Percentiles rank a stretch among this genome's conserved stretches.
These are phyloP conservation scores for Clathrus columnatus DNA, from an alignment of 768 basidiomycete species.

Conservation along the genomic window DNA sequence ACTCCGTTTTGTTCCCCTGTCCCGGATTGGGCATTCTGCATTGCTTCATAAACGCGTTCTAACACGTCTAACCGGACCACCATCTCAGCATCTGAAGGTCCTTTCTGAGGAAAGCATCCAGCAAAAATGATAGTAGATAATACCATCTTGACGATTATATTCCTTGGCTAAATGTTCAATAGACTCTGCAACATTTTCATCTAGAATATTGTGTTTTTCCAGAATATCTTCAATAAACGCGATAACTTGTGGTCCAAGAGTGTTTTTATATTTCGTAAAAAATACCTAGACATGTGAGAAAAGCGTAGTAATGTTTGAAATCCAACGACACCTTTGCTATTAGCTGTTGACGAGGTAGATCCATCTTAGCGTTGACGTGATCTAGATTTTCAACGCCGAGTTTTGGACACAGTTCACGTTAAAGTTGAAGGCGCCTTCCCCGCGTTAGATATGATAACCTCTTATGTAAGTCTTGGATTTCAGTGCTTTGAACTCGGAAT, in stretches of 20 bases:
- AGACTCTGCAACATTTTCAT: conserved; percentile 61
- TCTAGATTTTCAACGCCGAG: too few relatives aligned
- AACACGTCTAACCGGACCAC: conserved; percentile 66
- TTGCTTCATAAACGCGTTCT: conserved; percentile 61
- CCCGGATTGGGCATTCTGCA: conserved; percentile 57
- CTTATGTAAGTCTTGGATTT: too few relatives aligned
- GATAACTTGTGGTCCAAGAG: conserved; percentile 71
- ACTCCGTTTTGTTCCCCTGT: conserved; percentile 41
- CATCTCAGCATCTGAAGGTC: conserved; percentile 60
- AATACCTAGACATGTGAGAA: conserved; percentile 42
- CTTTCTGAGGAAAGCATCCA: background rate
- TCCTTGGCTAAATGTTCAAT: conserved; percentile 77
- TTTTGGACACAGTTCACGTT: conserved; percentile 10
- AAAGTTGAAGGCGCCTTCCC: too few relatives aligned
- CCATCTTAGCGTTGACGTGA: too few relatives aligned
- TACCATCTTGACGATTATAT: conserved; percentile 86
- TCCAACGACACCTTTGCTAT: conserved; percentile 35
- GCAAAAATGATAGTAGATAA: conserved; percentile 10
- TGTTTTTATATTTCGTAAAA: conserved; percentile 73
- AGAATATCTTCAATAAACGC: conserved; percentile 65
- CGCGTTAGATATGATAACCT: too few relatives aligned
- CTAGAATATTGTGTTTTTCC: conserved; percentile 58
- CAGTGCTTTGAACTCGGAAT: too few relatives aligned
- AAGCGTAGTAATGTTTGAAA: background rate
- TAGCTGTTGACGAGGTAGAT: conserved; percentile 29